Evolutionary conservation across 306 rosid species (phyloP), one percentile per base, ranked within the genome.

Genomic region (Biancaea sappan): DNA sequence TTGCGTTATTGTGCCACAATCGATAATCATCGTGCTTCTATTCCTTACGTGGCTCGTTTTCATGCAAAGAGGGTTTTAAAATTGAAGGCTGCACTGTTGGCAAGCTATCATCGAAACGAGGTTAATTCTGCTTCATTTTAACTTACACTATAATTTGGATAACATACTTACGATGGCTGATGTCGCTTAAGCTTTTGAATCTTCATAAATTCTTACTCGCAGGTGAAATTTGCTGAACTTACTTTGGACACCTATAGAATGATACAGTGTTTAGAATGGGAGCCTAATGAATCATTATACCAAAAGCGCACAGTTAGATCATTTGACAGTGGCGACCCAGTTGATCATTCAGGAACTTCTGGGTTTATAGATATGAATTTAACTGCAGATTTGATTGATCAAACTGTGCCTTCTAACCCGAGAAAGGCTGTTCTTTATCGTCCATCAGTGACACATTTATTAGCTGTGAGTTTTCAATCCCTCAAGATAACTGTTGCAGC

Each of bases 221-320:
- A 94, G 99, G 97, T 90, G 64, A 95, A 95, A 80, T 95, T 92
- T 85, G 97, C 98, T 15, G 98, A 95, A 80, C 84, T 92, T 58
- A 95, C 99, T 31, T 80, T 95, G 82, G 98, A 95, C 86, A 83
- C 90, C 19, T 86, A 83, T 72, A 91, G 99, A 85, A 95, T 95
- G 97, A 69, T 90, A 80, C 99, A 95, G 31, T 90, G 97, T 82
- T 86, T 95, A 80, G 99, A 95, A 86, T 95, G 97, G 97, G 98
- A 95, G 84, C 99, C 97, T 53, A 83, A 96, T 70, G 96, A 90
- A 38, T 77, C 84, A 57, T 90, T 90, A 81, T 88, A 82, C 85
- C 97, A 83, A 77, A 95, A 86, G 77, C 89, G 63, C 71, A 74
- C 71, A 37, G 79, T 77, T 79, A 88, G 85, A 82, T 74, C 91